phyloP scores from a whole-genome alignment of 129 eudicot genomes.

The Heracleum sosnowskyi region DNA sequence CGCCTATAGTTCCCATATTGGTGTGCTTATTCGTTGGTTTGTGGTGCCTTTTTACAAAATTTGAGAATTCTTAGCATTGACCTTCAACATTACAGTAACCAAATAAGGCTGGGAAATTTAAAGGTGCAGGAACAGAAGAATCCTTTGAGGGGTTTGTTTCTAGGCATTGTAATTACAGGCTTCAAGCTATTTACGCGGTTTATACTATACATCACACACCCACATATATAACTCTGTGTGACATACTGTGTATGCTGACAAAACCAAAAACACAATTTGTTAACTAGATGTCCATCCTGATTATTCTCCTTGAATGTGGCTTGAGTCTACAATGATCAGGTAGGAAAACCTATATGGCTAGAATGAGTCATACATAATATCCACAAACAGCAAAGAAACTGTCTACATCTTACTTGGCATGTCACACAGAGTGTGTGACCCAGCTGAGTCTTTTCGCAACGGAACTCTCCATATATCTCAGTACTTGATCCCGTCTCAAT shows the following conservation, averaged over 20 bases:
- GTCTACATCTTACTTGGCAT: constrained; percentile 55
- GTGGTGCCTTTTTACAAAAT: neutral
- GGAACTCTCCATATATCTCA: constrained; percentile 84
- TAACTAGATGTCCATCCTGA: neutral
- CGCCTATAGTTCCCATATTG: neutral
- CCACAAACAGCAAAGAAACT: neutral
- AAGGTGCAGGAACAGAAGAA: neutral
- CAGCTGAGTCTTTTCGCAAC: constrained; percentile 95
- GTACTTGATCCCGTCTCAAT: constrained; percentile 92
- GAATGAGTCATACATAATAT: no score
- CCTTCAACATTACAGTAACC: neutral
- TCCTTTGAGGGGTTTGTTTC: neutral
- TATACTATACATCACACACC: constrained; percentile 7
- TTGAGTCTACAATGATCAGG: neutral
- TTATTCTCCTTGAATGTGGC: neutral
- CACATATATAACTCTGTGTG: neutral
- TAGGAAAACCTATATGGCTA: neutral
- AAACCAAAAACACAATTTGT: neutral
- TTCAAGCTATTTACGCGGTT: neutral
- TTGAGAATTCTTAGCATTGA: neutral
- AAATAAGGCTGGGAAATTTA: neutral
- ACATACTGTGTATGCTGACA: neutral
- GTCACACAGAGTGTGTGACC: constrained; percentile 93
- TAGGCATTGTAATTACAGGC: neutral
- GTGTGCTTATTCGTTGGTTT: neutral